Conservation (phyloP, 208 protist species). For the Trichomonas vaginalis region DNA sequence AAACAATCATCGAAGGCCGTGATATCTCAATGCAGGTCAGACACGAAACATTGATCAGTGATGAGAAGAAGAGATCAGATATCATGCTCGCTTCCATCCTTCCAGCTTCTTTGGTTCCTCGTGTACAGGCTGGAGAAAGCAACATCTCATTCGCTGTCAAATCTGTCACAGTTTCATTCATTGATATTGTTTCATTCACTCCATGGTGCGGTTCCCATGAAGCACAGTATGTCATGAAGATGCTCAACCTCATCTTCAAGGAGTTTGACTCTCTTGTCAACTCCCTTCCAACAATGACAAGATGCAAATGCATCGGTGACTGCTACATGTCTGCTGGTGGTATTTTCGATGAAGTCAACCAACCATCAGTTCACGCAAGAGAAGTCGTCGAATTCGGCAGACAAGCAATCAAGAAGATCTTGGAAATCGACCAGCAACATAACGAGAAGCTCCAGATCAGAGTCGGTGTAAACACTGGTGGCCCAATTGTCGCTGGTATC, state of each 20-base stretch:
- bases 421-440: background rate
- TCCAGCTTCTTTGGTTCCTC: background rate
- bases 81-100: background rate
- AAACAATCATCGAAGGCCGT: background rate
- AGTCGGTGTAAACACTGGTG: background rate
- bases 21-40: background rate
- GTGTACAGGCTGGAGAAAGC: background rate
- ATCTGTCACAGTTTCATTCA: background rate
- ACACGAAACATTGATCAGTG: background rate
- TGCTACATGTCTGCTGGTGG: slow-evolving; percentile 9
- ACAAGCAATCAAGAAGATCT: background rate
- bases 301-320: background rate
- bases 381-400: background rate
- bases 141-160: slow-evolving; percentile 11
- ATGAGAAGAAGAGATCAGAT: background rate
- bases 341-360: background rate
- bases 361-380: background rate
- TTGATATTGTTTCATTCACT: background rate
- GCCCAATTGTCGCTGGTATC: background rate
- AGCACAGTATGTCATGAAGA: background rate
- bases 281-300: background rate
- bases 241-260: background rate
- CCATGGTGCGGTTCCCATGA: background rate
- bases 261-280: background rate
- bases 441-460: background rate